phyloP scores from a whole-genome alignment of 352 stramenopile genomes.

The Pilasporangium apinafurcum region DNA sequence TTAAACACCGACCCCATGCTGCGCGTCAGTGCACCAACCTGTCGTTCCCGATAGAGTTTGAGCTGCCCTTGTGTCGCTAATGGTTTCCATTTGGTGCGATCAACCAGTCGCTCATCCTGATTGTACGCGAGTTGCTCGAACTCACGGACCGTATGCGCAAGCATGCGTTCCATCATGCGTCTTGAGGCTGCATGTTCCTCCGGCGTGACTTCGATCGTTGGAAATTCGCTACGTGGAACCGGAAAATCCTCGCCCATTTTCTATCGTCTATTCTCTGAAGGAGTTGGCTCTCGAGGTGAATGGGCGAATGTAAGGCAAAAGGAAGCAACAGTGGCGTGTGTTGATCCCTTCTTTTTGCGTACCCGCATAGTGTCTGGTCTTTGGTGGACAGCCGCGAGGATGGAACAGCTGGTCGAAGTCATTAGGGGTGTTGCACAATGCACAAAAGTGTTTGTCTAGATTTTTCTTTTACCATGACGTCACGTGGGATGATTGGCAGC shows the following conservation, averaged over 20 bases:
- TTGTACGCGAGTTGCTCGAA: slow-evolving; percentile 37
- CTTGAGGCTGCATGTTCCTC: slow-evolving; percentile 31
- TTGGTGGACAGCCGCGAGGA: no score
- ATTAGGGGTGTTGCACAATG: no score
- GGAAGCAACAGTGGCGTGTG: no score
- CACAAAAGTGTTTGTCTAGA: no score
- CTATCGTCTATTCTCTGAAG: no score
- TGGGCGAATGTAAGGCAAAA: no score
- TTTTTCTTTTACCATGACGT: no score
- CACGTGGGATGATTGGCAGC: no score
- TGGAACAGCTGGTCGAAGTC: no score
- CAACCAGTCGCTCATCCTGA: slow-evolving; percentile 22
- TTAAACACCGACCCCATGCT: slow-evolving; percentile 14
- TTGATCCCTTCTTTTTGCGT: no score
- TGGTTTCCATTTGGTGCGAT: slow-evolving; percentile 34
- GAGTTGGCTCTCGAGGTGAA: no score
- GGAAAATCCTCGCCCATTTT: slow-evolving; percentile 38
- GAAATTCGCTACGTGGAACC: slow-evolving; percentile 37
- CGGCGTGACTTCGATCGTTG: slow-evolving; percentile 24
- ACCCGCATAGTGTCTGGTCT: no score
- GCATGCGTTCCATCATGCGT: slow-evolving; percentile 32
- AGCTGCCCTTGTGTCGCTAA: slow-evolving; percentile 34
- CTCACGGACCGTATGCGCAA: slow-evolving; percentile 32
- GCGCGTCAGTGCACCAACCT: slow-evolving; percentile 13
- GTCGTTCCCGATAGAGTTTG: slow-evolving; percentile 41